Evolutionary conservation across 208 protist genomes (phyloP).

Genomic region (Leishmania lainsoni): DNA sequence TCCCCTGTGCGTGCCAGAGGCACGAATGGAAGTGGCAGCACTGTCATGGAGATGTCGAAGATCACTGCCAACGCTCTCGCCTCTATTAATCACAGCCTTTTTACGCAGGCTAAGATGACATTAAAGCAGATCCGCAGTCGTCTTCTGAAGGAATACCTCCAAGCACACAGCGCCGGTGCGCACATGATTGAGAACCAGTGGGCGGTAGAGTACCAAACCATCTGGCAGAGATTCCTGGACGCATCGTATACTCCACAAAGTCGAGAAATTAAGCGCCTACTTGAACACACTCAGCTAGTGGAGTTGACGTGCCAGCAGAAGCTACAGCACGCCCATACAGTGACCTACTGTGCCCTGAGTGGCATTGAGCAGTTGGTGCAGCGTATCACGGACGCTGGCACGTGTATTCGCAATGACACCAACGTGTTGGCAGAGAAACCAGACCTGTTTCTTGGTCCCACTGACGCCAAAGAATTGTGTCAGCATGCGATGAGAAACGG

Average conservation of each 20-base stretch:
- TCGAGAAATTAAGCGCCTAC: constrained; percentile 38
- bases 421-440: constrained; percentile 28
- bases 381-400: constrained; percentile 31
- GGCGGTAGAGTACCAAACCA: constrained; percentile 18
- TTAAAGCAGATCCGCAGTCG: constrained; percentile 25
- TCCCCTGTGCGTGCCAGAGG: neutral
- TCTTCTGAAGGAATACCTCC: constrained; percentile 40
- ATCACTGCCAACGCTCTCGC: constrained; percentile 29
- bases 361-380: constrained; percentile 37
- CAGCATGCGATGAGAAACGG: neutral
- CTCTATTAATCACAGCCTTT: constrained; percentile 38
- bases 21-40: neutral
- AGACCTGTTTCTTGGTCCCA: constrained; percentile 4
- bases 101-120: constrained; percentile 21
- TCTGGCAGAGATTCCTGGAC: constrained; percentile 40
- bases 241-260: constrained; percentile 42
- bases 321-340: constrained; percentile 30
- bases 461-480: neutral
- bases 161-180: constrained; percentile 29
- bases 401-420: constrained; percentile 24
- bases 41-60: neutral
- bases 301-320: constrained; percentile 28
- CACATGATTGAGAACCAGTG: constrained; percentile 26
- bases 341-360: constrained; percentile 30
- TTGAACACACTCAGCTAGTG: constrained; percentile 20